Evolutionary conservation across 2,329 filamentous ascomycete genomes (phyloP).

Genomic region (Paraconiothyrium brasiliense): DNA sequence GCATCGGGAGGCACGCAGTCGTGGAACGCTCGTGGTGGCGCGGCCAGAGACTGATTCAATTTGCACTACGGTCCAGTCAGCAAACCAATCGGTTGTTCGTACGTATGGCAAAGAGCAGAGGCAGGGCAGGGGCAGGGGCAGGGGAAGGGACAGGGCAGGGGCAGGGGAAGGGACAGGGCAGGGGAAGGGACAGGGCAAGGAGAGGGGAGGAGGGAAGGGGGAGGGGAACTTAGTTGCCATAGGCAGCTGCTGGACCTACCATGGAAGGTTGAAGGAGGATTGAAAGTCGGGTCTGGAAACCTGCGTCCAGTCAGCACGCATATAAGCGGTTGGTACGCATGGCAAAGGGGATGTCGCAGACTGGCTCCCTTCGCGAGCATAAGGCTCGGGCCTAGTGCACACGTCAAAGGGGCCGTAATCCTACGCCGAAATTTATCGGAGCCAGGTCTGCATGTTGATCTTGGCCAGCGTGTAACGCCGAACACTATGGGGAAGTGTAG

Average conservation of each 20-base stretch:
- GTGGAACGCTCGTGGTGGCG: too few species aligned
- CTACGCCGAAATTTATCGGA: conserved; percentile 2
- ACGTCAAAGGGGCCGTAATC: not conserved
- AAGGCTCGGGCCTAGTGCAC: not conserved
- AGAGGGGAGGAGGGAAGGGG: too few species aligned
- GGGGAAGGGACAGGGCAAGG: too few species aligned
- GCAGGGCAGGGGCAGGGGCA: not conserved
- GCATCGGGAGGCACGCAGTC: too few species aligned
- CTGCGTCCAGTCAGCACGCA: conserved; percentile 8
- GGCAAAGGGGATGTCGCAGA: not conserved
- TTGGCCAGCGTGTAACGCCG: not conserved
- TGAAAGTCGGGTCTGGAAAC: not conserved
- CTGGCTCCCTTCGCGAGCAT: not conserved
- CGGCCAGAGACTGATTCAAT: too few species aligned
- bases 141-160: too few species aligned
- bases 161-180: too few species aligned
- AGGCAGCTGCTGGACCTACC: conserved; percentile 3
- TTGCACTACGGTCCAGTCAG: not conserved
- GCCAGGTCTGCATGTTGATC: not conserved
- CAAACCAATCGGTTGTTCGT: not conserved
- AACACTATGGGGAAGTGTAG: not conserved
- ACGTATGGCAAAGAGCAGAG: not conserved
- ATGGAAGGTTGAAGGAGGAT: not conserved
- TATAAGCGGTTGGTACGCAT: conserved; percentile 1
- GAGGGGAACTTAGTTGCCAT: not conserved